phyloP scores from a whole-genome alignment of 148 eudicot genomes.

The Rhododendron williamsianum region DNA sequence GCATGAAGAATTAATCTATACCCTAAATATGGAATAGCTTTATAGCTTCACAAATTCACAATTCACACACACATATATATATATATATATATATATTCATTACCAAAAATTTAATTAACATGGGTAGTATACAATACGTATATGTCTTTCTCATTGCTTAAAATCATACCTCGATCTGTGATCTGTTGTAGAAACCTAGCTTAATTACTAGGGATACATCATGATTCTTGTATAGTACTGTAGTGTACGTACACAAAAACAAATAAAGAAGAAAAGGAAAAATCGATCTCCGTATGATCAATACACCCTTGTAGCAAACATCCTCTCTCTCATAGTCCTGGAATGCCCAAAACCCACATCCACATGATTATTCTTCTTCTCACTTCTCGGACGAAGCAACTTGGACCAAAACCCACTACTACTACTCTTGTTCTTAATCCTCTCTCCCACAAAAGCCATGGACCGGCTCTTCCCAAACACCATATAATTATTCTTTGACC shows the following conservation, averaged over 20 bases:
- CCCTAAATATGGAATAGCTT: not conserved
- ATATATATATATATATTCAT: not conserved
- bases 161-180: not conserved
- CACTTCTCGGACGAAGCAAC: conserved; percentile 32
- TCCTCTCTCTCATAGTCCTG: conserved; percentile 22
- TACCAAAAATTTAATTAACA: not conserved
- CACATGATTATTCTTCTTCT: conserved; percentile 8
- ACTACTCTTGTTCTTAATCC: conserved; percentile 10
- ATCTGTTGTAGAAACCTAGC: not conserved
- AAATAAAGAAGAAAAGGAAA: not conserved
- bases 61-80: not conserved
- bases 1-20: not conserved
- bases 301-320: conserved; percentile 1
- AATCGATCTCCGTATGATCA: not conserved
- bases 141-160: not conserved
- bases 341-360: conserved; percentile 18
- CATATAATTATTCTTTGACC: conserved; percentile 1
- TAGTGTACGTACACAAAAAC: not conserved
- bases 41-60: not conserved
- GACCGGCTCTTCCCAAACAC: conserved; percentile 50
- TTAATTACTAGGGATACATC: not conserved
- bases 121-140: not conserved
- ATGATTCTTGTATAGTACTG: not conserved
- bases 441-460: conserved; percentile 20
- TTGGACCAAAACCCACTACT: conserved; percentile 54